A percentile compares a stretch with the other conserved stretches of the same genome.
Evolutionary conservation across 805 yeast genomes (phyloP).

Genomic region (Soucietia sequanensis): DNA sequence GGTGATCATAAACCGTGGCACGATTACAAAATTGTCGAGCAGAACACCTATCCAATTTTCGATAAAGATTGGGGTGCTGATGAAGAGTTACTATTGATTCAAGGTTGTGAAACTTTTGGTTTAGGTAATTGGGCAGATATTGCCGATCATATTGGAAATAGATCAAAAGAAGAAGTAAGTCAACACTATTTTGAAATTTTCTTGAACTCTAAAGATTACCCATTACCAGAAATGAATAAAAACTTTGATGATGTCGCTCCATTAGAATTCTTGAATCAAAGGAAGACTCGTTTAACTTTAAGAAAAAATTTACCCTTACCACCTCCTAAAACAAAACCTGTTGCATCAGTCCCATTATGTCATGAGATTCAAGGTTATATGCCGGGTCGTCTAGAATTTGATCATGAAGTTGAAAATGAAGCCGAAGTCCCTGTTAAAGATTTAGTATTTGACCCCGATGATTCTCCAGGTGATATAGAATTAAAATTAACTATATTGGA

Average conservation of each 20-base stretch:
- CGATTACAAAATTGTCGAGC: slow-evolving; percentile 88
- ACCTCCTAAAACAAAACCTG: slow-evolving; percentile 79
- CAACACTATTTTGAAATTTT: slow-evolving; percentile 76
- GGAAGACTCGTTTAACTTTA: slow-evolving; percentile 70
- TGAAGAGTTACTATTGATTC: slow-evolving; percentile 84
- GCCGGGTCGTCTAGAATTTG: slow-evolving; percentile 99
- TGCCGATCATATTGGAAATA: slow-evolving; percentile 92
- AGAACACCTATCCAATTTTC: slow-evolving; percentile 91
- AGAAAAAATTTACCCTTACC: slow-evolving; percentile 74
- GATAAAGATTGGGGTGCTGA: slow-evolving; percentile 97
- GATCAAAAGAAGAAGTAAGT: slow-evolving; percentile 89
- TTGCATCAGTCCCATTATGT: slow-evolving; percentile 92
- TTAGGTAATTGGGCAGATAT: slow-evolving; percentile 98
- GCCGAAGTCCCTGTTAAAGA: slow-evolving; percentile 94
- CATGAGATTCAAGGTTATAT: slow-evolving; percentile 96
- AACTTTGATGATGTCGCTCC: slow-evolving; percentile 63
- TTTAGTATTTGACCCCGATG: slow-evolving; percentile 91
- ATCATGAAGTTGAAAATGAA: slow-evolving; percentile 93
- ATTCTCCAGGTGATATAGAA: slow-evolving; percentile 82
- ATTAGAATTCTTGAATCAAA: slow-evolving; percentile 61
- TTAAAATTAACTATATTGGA: slow-evolving; percentile 83
- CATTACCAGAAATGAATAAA: slow-evolving; percentile 82
- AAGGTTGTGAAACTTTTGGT: slow-evolving; percentile 90
- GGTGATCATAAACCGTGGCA: slow-evolving; percentile 94
- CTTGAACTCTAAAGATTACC: slow-evolving; percentile 69